Percentiles rank a stretch among this genome's conserved stretches.
Evolutionary conservation across 2,329 filamentous ascomycete genomes (phyloP).

Genomic region (Pseudopyrenochaeta lycopersici): DNA sequence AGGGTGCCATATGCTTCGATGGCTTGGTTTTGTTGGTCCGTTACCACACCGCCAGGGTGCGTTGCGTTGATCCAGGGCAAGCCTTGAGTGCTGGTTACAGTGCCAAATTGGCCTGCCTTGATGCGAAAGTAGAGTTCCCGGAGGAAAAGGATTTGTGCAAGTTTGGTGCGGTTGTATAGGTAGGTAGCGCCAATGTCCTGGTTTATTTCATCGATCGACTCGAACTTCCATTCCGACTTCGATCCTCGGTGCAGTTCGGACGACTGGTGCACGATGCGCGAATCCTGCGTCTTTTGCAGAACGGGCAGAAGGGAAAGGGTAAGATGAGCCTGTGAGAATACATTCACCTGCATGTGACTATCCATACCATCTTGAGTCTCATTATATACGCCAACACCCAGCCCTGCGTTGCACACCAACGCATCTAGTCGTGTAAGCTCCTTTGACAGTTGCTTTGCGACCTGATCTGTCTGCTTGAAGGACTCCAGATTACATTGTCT

Average conservation of each 20-base stretch:
- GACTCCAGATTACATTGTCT: constrained; percentile 58
- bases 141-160: constrained; percentile 59
- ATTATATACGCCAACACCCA: constrained; percentile 60
- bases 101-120: constrained; percentile 38
- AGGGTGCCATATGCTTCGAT: constrained; percentile 60
- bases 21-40: constrained; percentile 60
- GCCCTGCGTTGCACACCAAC: constrained; percentile 60
- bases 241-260: constrained; percentile 59
- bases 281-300: constrained; percentile 55
- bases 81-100: constrained; percentile 43
- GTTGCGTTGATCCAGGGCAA: constrained; percentile 60
- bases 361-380: constrained; percentile 62
- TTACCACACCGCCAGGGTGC: constrained; percentile 60
- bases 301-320: constrained; percentile 57
- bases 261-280: constrained; percentile 59
- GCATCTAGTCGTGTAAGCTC: constrained; percentile 57
- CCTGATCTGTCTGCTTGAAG: constrained; percentile 56
- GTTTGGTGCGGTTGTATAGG: constrained; percentile 61
- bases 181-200: constrained; percentile 58
- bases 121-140: constrained; percentile 53
- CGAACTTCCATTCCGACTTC: constrained; percentile 52
- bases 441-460: constrained; percentile 54
- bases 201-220: constrained; percentile 59
- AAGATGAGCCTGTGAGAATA: constrained; percentile 61
- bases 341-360: constrained; percentile 61